Percentiles rank a stretch among this genome's conserved stretches.
These are phyloP conservation scores for Colletotrichum sp. DNA, from an alignment of 2,329 filamentous ascomycete genomes.

Conservation along the genomic window DNA sequence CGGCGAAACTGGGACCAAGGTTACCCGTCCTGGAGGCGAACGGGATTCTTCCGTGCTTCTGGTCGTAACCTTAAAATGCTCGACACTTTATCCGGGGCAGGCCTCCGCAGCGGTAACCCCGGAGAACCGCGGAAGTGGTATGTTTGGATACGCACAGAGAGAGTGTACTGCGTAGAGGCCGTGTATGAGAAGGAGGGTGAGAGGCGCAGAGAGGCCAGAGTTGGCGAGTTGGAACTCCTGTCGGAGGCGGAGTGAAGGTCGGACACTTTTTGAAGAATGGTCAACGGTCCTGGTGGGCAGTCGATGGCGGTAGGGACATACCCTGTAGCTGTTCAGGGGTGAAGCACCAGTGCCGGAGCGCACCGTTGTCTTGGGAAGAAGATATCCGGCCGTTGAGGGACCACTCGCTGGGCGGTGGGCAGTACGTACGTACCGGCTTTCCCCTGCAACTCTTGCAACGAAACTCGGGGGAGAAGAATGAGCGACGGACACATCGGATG, in stretches of 20 bases:
- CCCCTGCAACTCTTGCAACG: neutral
- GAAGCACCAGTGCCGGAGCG: neutral
- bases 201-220: neutral
- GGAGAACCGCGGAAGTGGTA: neutral
- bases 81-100: neutral
- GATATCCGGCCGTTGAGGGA: neutral
- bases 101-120: neutral
- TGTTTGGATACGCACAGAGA: neutral
- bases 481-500: neutral
- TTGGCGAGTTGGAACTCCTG: neutral
- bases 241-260: neutral
- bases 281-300: neutral
- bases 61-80: neutral
- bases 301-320: neutral
- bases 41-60: constrained; percentile 9
- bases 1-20: neutral
- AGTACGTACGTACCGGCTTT: neutral
- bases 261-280: neutral
- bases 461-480: neutral
- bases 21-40: constrained; percentile 9
- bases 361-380: neutral
- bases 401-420: neutral
- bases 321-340: neutral
- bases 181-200: neutral
- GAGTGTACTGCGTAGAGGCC: no score